These are phyloP conservation scores for Annulohypoxylon stygium DNA, from an alignment of 495 filamentous ascomycete genomes.

Conservation along the genomic window DNA sequence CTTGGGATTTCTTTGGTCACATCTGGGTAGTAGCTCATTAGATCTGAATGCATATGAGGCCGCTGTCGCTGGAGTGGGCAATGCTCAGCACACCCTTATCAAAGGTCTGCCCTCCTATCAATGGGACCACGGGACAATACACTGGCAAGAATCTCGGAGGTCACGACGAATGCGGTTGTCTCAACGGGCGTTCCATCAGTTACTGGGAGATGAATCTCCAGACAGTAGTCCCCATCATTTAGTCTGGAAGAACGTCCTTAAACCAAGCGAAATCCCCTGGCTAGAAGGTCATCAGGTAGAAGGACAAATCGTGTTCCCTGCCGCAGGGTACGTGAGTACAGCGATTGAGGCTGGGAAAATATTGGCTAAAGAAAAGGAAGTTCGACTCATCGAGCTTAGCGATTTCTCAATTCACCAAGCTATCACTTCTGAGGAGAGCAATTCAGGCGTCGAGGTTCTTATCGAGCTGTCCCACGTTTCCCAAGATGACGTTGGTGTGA, in stretches of 20 bases:
- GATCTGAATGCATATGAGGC: constrained; percentile 35
- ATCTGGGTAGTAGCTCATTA: constrained; percentile 17
- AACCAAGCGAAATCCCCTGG: constrained; percentile 58
- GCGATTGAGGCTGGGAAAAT: constrained; percentile 58
- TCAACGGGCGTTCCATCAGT: constrained; percentile 51
- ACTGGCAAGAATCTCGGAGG: constrained; percentile 62
- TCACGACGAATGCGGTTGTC: constrained; percentile 41
- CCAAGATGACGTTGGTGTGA: neutral
- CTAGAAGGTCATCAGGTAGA: constrained; percentile 58
- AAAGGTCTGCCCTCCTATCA: constrained; percentile 62
- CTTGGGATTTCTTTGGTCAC: neutral
- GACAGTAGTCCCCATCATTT: constrained; percentile 47
- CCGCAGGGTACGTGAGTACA: constrained; percentile 62
- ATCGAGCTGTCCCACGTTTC: neutral
- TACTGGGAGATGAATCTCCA: constrained; percentile 54
- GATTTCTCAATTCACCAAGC: neutral
- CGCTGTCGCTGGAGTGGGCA: neutral
- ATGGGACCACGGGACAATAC: constrained; percentile 59
- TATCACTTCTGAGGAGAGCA: neutral
- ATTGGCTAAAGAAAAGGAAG: neutral
- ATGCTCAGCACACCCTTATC: constrained; percentile 13
- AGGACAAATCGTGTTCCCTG: constrained; percentile 65
- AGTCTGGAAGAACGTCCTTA: constrained; percentile 60
- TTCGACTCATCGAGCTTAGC: neutral
- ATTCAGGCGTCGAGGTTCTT: neutral